Evolutionary conservation across 1,284 basidiomycete genomes (phyloP), one percentile per base, ranked within the genome.

Genomic region (Porogramme epimiltina): DNA sequence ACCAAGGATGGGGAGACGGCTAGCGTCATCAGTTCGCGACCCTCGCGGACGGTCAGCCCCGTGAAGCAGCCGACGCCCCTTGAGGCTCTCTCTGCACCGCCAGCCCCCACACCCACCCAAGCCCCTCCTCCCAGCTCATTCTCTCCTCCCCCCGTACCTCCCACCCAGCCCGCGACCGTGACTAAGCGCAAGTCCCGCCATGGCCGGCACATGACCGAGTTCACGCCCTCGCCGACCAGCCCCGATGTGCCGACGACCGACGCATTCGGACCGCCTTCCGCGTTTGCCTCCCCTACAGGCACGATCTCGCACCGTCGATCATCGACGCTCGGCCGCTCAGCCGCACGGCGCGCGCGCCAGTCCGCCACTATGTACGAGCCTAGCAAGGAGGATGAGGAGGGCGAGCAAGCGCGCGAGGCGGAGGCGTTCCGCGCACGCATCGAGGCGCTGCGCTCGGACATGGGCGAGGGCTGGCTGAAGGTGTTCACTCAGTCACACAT

Each of bases 391-490:
- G 72, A 72, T 49, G 61, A 16, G 34, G 34, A n/a, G 34, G n/a
- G n/a, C 34, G 34, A 5, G 34, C 72, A 76, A 49, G 65, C 73
- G 43, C 65, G 68, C 55, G 79, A 82, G 58, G 87, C 80, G 15
- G 89, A 90, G 51, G 78, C 82, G 40, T 91, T 89, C 66, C 77
- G 92, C 41, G 80, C 82, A 54, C 78, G 79, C 62, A 90, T 95
- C 55, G 92, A 94, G 73, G 85, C 85, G 6, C 64, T 95, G 63
- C 83, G 89, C 68, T 78, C 82, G 53, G 92, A 94, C 62, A 91
- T 94, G 77, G 91, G 91, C 1, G 92, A 93, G 36, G 85, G 85
- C 11, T 93, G 91, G 91, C 64, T 93, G 62, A 90, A 89, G 72
- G 88, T 92, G 48, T 85, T 88, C 63, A 88, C 82, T 59, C 89